phyloP scores from a whole-genome alignment of 345 rosid genomes.

The Cardamine resedifolia region DNA sequence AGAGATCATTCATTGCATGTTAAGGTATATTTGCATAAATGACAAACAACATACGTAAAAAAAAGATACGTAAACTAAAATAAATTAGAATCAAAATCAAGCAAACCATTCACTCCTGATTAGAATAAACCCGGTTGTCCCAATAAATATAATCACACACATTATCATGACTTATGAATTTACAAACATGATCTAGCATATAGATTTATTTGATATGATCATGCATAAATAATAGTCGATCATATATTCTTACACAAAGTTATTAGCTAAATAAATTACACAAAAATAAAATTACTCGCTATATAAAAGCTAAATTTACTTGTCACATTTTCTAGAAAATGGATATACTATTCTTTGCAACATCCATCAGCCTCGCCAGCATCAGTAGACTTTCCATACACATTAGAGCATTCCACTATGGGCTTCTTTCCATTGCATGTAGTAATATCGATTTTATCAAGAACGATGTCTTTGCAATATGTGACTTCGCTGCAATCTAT shows the following conservation, averaged over 20 bases:
- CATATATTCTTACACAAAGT: not conserved
- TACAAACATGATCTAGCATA: not conserved
- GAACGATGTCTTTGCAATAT: constrained; percentile 18
- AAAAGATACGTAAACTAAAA: no score
- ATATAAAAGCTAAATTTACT: not conserved
- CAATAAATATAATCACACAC: no score
- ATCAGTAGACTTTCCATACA: constrained; percentile 1
- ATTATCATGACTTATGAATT: no score
- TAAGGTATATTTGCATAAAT: no score
- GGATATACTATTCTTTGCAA: not conserved
- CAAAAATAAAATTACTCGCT: not conserved
- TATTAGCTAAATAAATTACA: not conserved
- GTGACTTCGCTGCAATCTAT: constrained; percentile 21
- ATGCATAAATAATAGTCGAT: not conserved
- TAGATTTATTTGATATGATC: not conserved
- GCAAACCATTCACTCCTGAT: no score
- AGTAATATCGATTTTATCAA: constrained; percentile 18
- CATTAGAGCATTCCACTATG: not conserved
- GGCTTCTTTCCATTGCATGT: constrained; percentile 15
- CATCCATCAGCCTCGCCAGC: not conserved
- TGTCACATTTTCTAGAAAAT: not conserved
- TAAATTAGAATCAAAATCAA: no score
- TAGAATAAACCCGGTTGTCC: no score
- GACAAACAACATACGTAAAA: no score
- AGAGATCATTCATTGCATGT: no score